A percentile compares a stretch with the other conserved stretches of the same genome.
These are phyloP conservation scores for Isoetes taiwanensis DNA, from an alignment of 75 land plant species.

Conservation along the genomic window DNA sequence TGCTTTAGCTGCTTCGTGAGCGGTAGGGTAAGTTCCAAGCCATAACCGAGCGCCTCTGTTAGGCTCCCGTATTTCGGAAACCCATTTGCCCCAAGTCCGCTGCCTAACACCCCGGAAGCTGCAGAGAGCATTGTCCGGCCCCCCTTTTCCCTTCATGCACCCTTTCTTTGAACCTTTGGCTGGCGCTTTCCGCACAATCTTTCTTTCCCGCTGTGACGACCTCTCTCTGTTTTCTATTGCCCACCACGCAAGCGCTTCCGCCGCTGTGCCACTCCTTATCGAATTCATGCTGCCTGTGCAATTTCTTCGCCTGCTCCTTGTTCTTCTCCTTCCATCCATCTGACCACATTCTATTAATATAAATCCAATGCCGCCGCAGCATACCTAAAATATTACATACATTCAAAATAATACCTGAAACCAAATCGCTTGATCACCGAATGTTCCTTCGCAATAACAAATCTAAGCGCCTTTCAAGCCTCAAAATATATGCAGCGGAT, in stretches of 20 bases:
- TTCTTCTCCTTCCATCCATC: no score
- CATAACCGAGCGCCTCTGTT: slow-evolving; percentile 41
- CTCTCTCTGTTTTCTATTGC: slow-evolving; percentile 8
- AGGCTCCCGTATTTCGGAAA: slow-evolving; percentile 52
- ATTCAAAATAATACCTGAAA: no score
- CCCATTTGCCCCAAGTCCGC: slow-evolving; percentile 60
- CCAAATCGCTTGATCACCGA: no score
- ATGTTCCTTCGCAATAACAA: no score
- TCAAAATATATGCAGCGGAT: no score
- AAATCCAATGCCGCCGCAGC: no score
- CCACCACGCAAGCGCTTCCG: slow-evolving; percentile 26
- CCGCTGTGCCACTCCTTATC: slow-evolving; percentile 10
- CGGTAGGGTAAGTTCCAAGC: slow-evolving; percentile 45
- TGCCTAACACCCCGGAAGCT: slow-evolving; percentile 46
- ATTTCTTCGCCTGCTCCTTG: no score
- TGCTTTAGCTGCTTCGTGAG: slow-evolving; percentile 41
- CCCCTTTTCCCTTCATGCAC: slow-evolving; percentile 73
- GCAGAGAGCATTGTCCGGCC: slow-evolving; percentile 48
- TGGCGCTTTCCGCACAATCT: slow-evolving; percentile 24
- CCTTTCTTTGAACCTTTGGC: slow-evolving; percentile 66
- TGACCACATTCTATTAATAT: no score
- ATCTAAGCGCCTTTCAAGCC: no score
- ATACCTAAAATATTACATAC: no score
- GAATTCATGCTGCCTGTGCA: no score
- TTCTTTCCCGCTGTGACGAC: slow-evolving; percentile 17